Base-by-base conservation (phyloP, 2,329 filamentous ascomycete genomes). In the Ceratocystis harringtonii region DNA sequence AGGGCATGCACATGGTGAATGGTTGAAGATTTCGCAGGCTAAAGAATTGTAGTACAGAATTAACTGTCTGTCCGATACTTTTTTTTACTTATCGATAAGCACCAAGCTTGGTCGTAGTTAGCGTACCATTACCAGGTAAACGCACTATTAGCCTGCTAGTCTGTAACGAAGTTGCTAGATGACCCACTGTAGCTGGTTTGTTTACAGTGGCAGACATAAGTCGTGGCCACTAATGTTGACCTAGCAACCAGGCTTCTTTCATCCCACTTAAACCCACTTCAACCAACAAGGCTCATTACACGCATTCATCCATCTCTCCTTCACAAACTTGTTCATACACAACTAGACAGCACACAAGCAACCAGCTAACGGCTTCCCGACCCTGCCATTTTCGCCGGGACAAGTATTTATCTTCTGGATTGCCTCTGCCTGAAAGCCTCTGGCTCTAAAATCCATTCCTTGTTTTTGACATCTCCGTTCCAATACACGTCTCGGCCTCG, bases 81-180 rank as follows among this genome's bases (percentile, higher is more conserved):
- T 43, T 41, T 55, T 64, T 57, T 36, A 0, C 45, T 64, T 64
- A 65, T 61, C 63, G 63, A 65, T 65, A 65, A 65, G 44, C 17
- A 62, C 12, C 15, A 28, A 64, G 48, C 30, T 44, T 17, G 30
- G 5, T 3, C 1, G 3, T 12, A 10, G 12, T 41, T 10, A 41
- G 3, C 36, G 36, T 41, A 15, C 12, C 1, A 15, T 41, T 15
- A 15, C 36, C 10, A 41, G 36, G 12, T 15, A 41, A 15, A 12
- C 4, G 12, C 36, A 41, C 10, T 15, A 12, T 4, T 15, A 4
- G 36, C 12, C 36, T 41, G 10, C 36, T 41, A 41, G 15, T 41
- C 4, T 41, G 10, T 10, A 41, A 10, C 36, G 10, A 41, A 15
- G 10, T 6, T 28, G n/a, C 12, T 19, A n/a, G 28, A 22, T n/a